phyloP scores from a whole-genome alignment of 2,329 filamentous ascomycete genomes.

The Coccinonectria pachysandricola region DNA sequence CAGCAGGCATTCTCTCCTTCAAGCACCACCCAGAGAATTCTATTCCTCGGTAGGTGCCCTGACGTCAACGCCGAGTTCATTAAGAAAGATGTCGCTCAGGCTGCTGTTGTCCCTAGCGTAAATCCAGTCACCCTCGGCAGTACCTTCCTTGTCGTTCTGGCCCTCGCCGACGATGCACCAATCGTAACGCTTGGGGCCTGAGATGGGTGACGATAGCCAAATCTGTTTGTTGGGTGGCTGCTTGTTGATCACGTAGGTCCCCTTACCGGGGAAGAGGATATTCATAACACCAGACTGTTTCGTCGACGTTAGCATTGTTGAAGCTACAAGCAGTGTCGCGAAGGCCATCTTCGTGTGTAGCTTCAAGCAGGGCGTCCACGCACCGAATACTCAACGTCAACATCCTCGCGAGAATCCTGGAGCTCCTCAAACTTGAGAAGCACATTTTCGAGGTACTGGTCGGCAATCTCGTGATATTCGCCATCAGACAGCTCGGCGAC shows the following conservation, averaged over 20 bases:
- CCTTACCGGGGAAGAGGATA: slow-evolving; percentile 56
- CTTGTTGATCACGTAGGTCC: slow-evolving; percentile 94
- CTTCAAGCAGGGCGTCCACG: slow-evolving; percentile 23
- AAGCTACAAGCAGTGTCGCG: too few relatives aligned
- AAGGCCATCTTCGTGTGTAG: too few relatives aligned
- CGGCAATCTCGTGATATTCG: slow-evolving; percentile 69
- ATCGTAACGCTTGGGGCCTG: slow-evolving; percentile 89
- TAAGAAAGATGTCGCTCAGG: slow-evolving; percentile 59
- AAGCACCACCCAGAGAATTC: too few relatives aligned
- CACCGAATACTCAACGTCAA: slow-evolving; percentile 88
- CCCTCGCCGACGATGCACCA: slow-evolving; percentile 68
- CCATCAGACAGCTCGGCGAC: slow-evolving; percentile 56
- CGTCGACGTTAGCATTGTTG: too few relatives aligned
- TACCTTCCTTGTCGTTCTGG: slow-evolving; percentile 67
- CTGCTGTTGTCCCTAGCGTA: slow-evolving; percentile 76
- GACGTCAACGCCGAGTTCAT: slow-evolving; percentile 65
- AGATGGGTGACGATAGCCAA: slow-evolving; percentile 86
- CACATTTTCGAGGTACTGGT: slow-evolving; percentile 57
- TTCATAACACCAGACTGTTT: slow-evolving; percentile 74
- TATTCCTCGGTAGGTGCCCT: slow-evolving; percentile 19
- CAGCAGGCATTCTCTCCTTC: too few relatives aligned
- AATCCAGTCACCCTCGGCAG: slow-evolving; percentile 67
- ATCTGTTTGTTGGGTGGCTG: slow-evolving; percentile 97
- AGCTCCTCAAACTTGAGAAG: slow-evolving; percentile 56
- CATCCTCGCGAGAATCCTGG: slow-evolving; percentile 61